A percentile compares a stretch with the other conserved stretches of the same genome.
Evolutionary conservation across 73 alveolate species (phyloP).

Genomic region (Stentor roeselii): DNA sequence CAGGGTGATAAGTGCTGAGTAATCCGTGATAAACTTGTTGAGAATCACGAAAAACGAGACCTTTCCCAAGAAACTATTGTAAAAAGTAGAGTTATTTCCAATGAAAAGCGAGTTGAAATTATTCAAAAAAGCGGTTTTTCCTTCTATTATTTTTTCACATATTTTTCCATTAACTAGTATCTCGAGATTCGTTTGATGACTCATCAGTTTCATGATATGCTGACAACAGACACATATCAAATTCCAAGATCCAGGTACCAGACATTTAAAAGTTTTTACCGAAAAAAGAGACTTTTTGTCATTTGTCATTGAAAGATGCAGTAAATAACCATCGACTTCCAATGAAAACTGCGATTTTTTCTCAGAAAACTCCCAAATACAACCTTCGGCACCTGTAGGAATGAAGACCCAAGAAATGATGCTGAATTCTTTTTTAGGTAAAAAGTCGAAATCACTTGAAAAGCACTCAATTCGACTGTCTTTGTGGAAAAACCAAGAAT

Average conservation of each 20-base stretch:
- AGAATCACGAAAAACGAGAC: background rate
- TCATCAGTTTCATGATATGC: background rate
- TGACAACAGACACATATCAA: background rate
- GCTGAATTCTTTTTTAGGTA: constrained; percentile 16
- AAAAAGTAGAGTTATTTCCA: background rate
- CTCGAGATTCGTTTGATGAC: background rate
- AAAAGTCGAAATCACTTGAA: background rate
- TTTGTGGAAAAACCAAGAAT: background rate
- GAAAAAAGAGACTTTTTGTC: background rate
- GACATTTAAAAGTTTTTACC: background rate
- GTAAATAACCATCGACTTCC: background rate
- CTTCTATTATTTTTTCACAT: background rate
- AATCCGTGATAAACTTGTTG: background rate
- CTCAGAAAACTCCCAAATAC: background rate
- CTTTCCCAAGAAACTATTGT: background rate
- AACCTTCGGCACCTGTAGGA: background rate
- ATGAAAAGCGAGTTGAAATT: background rate
- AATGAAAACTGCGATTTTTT: background rate
- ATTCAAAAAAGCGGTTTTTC: background rate
- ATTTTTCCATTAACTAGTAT: background rate
- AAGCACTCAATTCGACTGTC: too few relatives aligned
- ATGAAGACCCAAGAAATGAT: background rate
- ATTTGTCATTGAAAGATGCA: too few relatives aligned
- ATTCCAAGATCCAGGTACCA: background rate
- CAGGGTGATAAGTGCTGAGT: too few relatives aligned